phyloP scores from a whole-genome alignment of 495 filamentous ascomycete genomes.

The Annulohypoxylon moriforme region DNA sequence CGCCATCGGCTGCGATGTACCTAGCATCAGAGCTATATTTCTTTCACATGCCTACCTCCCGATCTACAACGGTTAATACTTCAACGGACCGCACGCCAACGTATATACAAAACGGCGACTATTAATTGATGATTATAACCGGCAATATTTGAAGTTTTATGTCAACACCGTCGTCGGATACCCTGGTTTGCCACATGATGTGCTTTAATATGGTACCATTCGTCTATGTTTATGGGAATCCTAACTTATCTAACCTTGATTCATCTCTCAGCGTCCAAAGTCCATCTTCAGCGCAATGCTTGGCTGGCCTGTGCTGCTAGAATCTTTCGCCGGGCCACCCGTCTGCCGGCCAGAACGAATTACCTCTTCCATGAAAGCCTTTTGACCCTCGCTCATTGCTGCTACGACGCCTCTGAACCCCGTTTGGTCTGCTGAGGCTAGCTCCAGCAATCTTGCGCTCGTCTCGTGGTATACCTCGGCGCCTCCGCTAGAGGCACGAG shows the following conservation, averaged over 20 bases:
- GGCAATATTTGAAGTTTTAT: no score
- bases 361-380: conserved; percentile 83
- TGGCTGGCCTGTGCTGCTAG: conserved; percentile 69
- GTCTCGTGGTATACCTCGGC: conserved; percentile 74
- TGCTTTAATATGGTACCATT: background rate
- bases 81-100: no score
- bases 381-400: conserved; percentile 75
- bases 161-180: no score
- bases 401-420: conserved; percentile 81
- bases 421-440: conserved; percentile 77
- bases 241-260: background rate
- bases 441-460: conserved; percentile 77
- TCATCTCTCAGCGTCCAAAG: conserved; percentile 65
- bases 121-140: no score
- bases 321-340: conserved; percentile 50
- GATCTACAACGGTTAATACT: no score
- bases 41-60: no score
- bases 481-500: conserved; percentile 68
- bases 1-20: no score
- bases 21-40: no score
- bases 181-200: no score
- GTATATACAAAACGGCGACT: no score
- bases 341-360: conserved; percentile 68
- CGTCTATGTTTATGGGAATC: background rate
- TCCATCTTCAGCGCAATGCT: conserved; percentile 96